A percentile compares a stretch with the other conserved stretches of the same genome.
phyloP scores from a whole-genome alignment of 306 rosid species.

The Pyrus pyrifolia region DNA sequence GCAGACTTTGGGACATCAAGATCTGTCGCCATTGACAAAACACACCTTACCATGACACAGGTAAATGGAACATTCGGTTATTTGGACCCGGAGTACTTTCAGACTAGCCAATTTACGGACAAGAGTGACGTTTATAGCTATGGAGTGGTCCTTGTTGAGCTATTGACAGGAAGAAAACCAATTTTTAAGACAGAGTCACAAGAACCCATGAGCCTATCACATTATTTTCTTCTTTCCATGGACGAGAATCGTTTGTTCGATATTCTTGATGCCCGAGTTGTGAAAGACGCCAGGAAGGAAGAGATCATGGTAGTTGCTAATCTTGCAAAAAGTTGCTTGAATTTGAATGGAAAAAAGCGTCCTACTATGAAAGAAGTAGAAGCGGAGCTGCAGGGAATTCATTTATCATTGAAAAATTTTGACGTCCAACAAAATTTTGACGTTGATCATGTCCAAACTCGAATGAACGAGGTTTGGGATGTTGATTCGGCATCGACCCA shows the following conservation, averaged over 20 bases:
- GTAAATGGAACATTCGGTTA: background rate
- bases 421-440: background rate
- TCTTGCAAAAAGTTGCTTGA: slow-evolving; percentile 2
- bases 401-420: background rate
- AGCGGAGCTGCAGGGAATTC: slow-evolving; percentile 9
- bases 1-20: background rate
- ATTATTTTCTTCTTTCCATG: background rate
- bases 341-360: background rate
- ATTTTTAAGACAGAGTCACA: background rate
- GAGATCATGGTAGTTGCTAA: background rate
- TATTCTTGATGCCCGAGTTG: background rate
- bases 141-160: background rate
- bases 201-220: background rate
- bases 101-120: background rate
- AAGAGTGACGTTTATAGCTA: slow-evolving; percentile 6
- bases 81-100: background rate
- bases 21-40: background rate
- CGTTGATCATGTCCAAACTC: background rate
- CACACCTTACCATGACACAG: background rate
- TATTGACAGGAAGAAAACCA: background rate
- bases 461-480: background rate
- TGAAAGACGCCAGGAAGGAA: background rate
- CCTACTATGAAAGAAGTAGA: background rate
- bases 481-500: background rate
- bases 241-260: background rate